Conservation (phyloP, 2,329 filamentous ascomycete genomes). For the Ilyonectria robusta region DNA sequence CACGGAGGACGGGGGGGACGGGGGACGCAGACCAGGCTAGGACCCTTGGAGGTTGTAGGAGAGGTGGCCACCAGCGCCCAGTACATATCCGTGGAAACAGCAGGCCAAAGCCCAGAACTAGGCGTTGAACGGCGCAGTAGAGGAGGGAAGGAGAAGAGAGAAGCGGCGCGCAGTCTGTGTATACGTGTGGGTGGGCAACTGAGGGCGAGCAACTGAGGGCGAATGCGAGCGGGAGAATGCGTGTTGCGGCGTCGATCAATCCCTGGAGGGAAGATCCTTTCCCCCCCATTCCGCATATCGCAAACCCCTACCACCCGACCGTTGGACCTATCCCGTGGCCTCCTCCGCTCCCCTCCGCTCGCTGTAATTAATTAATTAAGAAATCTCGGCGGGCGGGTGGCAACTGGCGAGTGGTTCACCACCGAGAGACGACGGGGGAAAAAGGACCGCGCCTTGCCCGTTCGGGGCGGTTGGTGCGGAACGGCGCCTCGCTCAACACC, state of each 20-base stretch:
- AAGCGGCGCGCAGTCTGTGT: not conserved
- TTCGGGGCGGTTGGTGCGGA: not conserved
- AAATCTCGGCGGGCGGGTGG: constrained; percentile 5
- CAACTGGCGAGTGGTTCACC: not conserved
- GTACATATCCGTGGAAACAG: not conserved
- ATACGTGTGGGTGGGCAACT: too few relatives aligned
- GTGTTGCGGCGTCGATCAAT: not conserved
- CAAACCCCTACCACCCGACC: not conserved
- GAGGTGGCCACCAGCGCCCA: not conserved
- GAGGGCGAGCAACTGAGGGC: too few relatives aligned
- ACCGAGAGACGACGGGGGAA: not conserved
- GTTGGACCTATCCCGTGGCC: not conserved
- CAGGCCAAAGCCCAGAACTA: not conserved
- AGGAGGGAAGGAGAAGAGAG: not conserved
- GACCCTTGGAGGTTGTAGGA: not conserved
- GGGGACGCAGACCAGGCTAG: not conserved
- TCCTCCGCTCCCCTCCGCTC: not conserved
- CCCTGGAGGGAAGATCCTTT: constrained; percentile 3
- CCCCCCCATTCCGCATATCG: constrained; percentile 8
- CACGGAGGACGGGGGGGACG: not conserved
- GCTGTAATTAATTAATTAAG: constrained; percentile 2
- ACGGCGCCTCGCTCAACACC: not conserved
- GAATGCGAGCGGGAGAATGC: not conserved
- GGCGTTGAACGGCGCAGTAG: not conserved
- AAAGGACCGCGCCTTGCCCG: not conserved